phyloP scores from a whole-genome alignment of 1,284 basidiomycete genomes.

The Meripilus lineatus region DNA sequence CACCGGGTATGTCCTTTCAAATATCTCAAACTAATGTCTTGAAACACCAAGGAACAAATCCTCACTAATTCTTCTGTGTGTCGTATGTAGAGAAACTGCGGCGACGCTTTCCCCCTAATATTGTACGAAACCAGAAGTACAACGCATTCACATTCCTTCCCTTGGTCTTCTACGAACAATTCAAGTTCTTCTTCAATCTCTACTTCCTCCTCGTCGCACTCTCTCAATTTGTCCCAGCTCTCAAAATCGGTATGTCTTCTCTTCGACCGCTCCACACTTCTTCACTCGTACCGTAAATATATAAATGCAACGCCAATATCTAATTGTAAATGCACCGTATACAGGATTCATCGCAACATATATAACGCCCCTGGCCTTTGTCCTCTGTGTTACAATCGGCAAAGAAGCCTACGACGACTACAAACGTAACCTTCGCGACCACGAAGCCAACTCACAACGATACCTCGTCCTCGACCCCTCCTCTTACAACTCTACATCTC shows the following conservation, averaged over 20 bases:
- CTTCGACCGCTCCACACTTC: no score
- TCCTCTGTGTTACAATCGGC: conserved; percentile 92
- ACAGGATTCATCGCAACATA: conserved; percentile 94
- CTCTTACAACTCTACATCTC: conserved; percentile 14
- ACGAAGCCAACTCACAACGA: conserved; percentile 90
- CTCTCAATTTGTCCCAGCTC: conserved; percentile 92
- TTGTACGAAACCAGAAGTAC: conserved; percentile 98
- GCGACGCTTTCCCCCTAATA: conserved; percentile 73
- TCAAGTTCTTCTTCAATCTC: conserved; percentile 99
- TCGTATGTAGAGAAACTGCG: conserved; percentile 74
- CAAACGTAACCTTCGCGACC: conserved; percentile 86
- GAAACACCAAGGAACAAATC: conserved; percentile 4
- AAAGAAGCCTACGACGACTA: conserved; percentile 99
- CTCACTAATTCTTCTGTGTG: background rate
- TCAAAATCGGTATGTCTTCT: conserved; percentile 79
- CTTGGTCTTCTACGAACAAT: conserved; percentile 97
- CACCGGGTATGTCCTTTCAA: conserved; percentile 44
- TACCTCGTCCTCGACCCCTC: conserved; percentile 78
- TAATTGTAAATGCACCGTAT: conserved; percentile 1
- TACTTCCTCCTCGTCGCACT: conserved; percentile 98
- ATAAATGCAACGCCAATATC: conserved; percentile 1
- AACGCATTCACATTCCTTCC: conserved; percentile 93
- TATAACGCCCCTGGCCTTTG: conserved; percentile 93
- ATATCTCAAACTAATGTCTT: background rate
- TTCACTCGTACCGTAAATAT: background rate